Conservation (phyloP, 108 stramenopile species). For the Licmophora abbreviata region DNA sequence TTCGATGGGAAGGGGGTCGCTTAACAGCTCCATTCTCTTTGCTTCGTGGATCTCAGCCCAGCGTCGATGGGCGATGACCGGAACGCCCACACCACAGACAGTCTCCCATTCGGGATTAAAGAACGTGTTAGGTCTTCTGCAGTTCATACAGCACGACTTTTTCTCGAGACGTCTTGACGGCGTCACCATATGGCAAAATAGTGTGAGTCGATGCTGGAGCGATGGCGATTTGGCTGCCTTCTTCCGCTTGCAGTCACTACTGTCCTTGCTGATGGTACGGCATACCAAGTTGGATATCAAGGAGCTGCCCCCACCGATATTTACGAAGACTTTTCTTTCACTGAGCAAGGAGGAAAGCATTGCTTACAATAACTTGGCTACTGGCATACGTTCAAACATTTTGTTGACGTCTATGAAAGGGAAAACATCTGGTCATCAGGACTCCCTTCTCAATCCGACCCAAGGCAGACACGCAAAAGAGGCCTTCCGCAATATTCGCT, state of each 20-base stretch:
- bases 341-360: constrained; percentile 54
- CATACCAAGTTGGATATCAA: constrained; percentile 70
- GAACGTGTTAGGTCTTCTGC: constrained; percentile 45
- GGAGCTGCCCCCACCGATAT: constrained; percentile 51
- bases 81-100: constrained; percentile 75
- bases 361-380: constrained; percentile 72
- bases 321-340: constrained; percentile 15
- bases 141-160: constrained; percentile 68
- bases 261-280: constrained; percentile 68
- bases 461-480: constrained; percentile 47
- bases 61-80: constrained; percentile 79
- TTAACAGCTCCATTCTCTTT: constrained; percentile 67
- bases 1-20: constrained; percentile 50
- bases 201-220: constrained; percentile 48
- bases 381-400: constrained; percentile 59
- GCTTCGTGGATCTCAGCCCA: constrained; percentile 66
- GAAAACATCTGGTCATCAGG: constrained; percentile 70
- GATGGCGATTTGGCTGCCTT: constrained; percentile 42
- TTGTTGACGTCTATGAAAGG: constrained; percentile 69
- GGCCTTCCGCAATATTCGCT: constrained; percentile 61
- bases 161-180: constrained; percentile 41
- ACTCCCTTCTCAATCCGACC: constrained; percentile 65
- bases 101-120: constrained; percentile 29
- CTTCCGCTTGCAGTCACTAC: constrained; percentile 45
- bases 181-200: constrained; percentile 42